A percentile compares a stretch with the other conserved stretches of the same genome.
phyloP scores from a whole-genome alignment of 768 basidiomycete species.

The Lepiota brunneoincarnata region DNA sequence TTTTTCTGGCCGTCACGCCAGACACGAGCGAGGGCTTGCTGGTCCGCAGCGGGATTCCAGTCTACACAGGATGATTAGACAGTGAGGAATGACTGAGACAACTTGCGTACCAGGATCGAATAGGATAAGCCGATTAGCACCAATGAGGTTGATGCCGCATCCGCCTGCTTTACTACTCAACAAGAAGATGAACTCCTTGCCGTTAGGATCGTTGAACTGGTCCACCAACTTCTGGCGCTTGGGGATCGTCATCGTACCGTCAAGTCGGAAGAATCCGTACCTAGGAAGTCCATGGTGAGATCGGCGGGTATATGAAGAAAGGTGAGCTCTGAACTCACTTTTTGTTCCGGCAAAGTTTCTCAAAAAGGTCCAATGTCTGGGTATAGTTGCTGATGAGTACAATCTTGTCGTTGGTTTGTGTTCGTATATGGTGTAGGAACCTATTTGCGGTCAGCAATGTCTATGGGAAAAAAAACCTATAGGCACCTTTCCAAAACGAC shows the following conservation, averaged over 20 bases:
- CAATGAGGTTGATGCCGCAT: constrained; percentile 96
- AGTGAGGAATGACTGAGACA: not conserved
- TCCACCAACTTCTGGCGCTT: constrained; percentile 96
- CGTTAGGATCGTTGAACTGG: constrained; percentile 90
- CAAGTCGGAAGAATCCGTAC: constrained; percentile 89
- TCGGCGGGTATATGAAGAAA: not conserved
- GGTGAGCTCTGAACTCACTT: constrained; percentile 56
- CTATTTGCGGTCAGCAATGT: constrained; percentile 33
- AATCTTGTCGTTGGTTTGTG: constrained; percentile 89
- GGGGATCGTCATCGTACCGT: constrained; percentile 88
- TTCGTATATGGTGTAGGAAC: constrained; percentile 80
- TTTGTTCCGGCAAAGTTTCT: constrained; percentile 81
- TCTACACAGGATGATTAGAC: constrained; percentile 43
- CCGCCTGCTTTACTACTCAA: constrained; percentile 95
- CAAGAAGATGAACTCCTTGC: constrained; percentile 93
- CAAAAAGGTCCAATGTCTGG: constrained; percentile 91
- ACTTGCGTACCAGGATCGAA: constrained; percentile 80
- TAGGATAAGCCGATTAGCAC: constrained; percentile 91
- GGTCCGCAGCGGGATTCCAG: constrained; percentile 98
- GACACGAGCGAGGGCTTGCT: constrained; percentile 96
- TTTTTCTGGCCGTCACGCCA: constrained; percentile 99
- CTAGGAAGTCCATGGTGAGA: constrained; percentile 34
- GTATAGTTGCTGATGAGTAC: constrained; percentile 97
- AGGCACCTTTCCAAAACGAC: constrained; percentile 84
- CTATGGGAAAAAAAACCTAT: not conserved